Conservation (phyloP, 768 basidiomycete species). For the Boletus reticulatus region DNA sequence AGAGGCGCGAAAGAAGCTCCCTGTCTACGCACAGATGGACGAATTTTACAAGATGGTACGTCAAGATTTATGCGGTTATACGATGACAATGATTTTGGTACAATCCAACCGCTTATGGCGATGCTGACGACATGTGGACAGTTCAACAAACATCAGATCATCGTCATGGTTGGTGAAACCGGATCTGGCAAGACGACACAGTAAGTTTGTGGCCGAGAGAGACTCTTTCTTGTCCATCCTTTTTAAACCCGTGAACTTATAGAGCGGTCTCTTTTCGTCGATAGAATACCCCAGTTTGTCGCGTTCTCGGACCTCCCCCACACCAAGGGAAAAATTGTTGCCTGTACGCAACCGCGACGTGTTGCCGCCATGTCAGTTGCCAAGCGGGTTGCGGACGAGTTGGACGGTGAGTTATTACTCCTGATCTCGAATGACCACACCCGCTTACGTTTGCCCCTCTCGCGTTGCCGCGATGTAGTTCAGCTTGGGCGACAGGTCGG, state of each 20-base stretch:
- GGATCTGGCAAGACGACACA: slow-evolving; percentile 97
- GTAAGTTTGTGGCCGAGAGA: slow-evolving; percentile 45
- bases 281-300: slow-evolving; percentile 94
- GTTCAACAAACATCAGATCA: slow-evolving; percentile 62
- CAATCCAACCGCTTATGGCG: neutral
- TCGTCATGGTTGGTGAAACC: slow-evolving; percentile 91
- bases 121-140: slow-evolving; percentile 5
- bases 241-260: slow-evolving; percentile 22
- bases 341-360: slow-evolving; percentile 95
- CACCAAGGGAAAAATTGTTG: slow-evolving; percentile 84
- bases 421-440: neutral
- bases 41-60: slow-evolving; percentile 89
- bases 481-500: slow-evolving; percentile 93
- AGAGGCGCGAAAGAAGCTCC: slow-evolving; percentile 80
- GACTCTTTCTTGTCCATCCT: slow-evolving; percentile 18
- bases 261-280: slow-evolving; percentile 30
- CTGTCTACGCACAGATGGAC: slow-evolving; percentile 90
- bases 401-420: slow-evolving; percentile 75
- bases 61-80: slow-evolving; percentile 12
- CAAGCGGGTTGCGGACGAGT: slow-evolving; percentile 97
- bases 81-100: neutral
- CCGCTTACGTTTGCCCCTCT: slow-evolving; percentile 7
- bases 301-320: slow-evolving; percentile 93
- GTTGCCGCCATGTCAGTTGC: slow-evolving; percentile 98
- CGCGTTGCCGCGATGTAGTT: slow-evolving; percentile 44